Conservation (phyloP, 2,329 filamentous ascomycete species). For the Catunica adiposa region DNA sequence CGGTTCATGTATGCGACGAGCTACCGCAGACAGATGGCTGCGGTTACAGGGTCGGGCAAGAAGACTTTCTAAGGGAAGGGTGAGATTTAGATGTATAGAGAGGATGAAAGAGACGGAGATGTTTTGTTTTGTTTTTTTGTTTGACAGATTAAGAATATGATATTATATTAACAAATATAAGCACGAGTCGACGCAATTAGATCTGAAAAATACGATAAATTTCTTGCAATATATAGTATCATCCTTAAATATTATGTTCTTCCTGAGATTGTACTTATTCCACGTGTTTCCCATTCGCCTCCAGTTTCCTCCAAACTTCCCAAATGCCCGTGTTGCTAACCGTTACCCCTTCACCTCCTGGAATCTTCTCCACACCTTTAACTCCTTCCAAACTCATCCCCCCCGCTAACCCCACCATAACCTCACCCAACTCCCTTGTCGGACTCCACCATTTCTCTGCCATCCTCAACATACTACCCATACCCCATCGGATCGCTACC, state of each 20-base stretch:
- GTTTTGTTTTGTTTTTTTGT: not conserved
- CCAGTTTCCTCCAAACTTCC: not conserved
- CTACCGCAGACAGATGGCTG: conserved; percentile 24
- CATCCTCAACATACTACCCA: not conserved
- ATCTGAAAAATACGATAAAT: too few species aligned
- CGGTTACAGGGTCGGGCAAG: not conserved
- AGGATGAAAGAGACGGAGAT: not conserved
- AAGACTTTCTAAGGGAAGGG: conserved; percentile 11
- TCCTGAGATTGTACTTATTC: too few species aligned
- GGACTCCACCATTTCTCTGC: not conserved
- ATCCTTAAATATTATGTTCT: too few species aligned
- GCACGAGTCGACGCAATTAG: not conserved
- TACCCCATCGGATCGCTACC: not conserved
- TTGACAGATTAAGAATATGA: not conserved
- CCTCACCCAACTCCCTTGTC: not conserved
- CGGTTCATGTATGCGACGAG: conserved; percentile 49
- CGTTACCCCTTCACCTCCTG: not conserved
- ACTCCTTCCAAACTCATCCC: conserved; percentile 22
- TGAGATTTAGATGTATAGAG: not conserved
- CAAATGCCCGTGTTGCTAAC: not conserved
- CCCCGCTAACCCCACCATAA: conserved; percentile 46
- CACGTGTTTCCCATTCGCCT: not conserved
- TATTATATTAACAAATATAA: not conserved
- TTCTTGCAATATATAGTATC: too few species aligned
- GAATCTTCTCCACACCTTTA: not conserved